A percentile compares a stretch with the other conserved stretches of the same genome.
Conservation (phyloP, 2,329 filamentous ascomycete species). For the Sclerotinia spermophila region DNA sequence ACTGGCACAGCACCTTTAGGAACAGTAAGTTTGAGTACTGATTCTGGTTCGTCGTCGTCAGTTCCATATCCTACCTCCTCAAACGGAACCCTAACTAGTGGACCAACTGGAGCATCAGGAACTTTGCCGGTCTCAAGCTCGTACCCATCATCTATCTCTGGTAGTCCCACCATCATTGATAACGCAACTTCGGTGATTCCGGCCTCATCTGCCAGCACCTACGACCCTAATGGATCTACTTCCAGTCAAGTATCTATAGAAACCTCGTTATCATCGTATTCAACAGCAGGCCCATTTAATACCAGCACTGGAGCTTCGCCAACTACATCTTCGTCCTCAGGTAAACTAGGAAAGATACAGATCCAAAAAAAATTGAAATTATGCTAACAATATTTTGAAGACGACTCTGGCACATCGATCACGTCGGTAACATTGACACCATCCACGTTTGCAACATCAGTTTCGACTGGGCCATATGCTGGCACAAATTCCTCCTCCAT, state of each 20-base stretch:
- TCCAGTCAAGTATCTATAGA: slow-evolving; percentile 9
- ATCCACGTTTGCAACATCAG: slow-evolving; percentile 23
- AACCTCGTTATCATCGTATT: slow-evolving; percentile 1
- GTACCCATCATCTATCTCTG: not conserved
- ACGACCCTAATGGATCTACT: not conserved
- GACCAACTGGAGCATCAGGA: slow-evolving; percentile 19
- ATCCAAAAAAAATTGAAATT: not conserved
- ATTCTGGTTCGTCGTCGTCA: slow-evolving; percentile 14
- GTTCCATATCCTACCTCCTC: slow-evolving; percentile 19
- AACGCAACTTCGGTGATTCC: not conserved
- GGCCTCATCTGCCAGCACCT: not conserved
- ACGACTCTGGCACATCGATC: slow-evolving; percentile 15
- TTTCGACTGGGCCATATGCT: slow-evolving; percentile 15
- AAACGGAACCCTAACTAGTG: slow-evolving; percentile 17
- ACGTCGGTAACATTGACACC: slow-evolving; percentile 13
- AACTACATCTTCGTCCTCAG: not conserved
- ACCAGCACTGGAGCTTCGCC: slow-evolving; percentile 5
- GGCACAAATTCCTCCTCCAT: slow-evolving; percentile 9
- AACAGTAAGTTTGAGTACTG: slow-evolving; percentile 18
- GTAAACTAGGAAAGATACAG: not conserved
- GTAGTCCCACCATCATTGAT: not conserved
- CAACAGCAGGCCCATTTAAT: not conserved
- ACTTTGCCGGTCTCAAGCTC: slow-evolving; percentile 8
- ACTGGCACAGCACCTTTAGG: not conserved
- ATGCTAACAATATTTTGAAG: slow-evolving; percentile 11